Conservation (phyloP, 176 grass and related monocot genomes). For the Metroxylon sagu region DNA sequence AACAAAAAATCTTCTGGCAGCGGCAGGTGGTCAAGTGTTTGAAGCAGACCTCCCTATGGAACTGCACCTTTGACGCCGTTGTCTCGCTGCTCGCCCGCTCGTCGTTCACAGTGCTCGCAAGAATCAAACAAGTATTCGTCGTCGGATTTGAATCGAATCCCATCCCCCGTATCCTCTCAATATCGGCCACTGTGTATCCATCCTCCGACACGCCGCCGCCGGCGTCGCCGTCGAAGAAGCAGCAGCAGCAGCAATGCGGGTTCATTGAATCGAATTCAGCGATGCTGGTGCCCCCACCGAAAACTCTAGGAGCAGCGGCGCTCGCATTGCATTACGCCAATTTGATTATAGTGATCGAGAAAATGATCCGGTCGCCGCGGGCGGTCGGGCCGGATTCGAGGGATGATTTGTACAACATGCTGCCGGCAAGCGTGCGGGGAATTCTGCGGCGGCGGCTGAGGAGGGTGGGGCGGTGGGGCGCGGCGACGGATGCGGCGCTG, state of each 20-base stretch:
- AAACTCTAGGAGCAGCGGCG: slow-evolving; percentile 54
- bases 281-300: slow-evolving; percentile 33
- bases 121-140: slow-evolving; percentile 67
- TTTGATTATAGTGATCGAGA: slow-evolving; percentile 64
- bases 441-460: slow-evolving; percentile 45
- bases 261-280: slow-evolving; percentile 41
- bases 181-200: slow-evolving; percentile 50
- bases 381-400: slow-evolving; percentile 47
- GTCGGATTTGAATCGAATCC: slow-evolving; percentile 15
- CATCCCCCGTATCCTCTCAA: slow-evolving; percentile 36
- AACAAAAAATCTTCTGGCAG: slow-evolving; percentile 71
- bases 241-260: not conserved
- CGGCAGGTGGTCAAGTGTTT: slow-evolving; percentile 81
- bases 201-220: slow-evolving; percentile 18
- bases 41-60: slow-evolving; percentile 67
- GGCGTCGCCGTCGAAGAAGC: slow-evolving; percentile 11
- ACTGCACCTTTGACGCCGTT: slow-evolving; percentile 47
- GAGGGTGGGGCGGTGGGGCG: slow-evolving; percentile 14
- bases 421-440: slow-evolving; percentile 55
- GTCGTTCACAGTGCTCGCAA: slow-evolving; percentile 49
- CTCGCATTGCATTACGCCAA: slow-evolving; percentile 51
- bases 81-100: slow-evolving; percentile 42
- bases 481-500: slow-evolving; percentile 28
- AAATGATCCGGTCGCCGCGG: slow-evolving; percentile 42
- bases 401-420: slow-evolving; percentile 75